Conservation (phyloP, 2,329 filamentous ascomycete genomes). For the Cercospora sp. region DNA sequence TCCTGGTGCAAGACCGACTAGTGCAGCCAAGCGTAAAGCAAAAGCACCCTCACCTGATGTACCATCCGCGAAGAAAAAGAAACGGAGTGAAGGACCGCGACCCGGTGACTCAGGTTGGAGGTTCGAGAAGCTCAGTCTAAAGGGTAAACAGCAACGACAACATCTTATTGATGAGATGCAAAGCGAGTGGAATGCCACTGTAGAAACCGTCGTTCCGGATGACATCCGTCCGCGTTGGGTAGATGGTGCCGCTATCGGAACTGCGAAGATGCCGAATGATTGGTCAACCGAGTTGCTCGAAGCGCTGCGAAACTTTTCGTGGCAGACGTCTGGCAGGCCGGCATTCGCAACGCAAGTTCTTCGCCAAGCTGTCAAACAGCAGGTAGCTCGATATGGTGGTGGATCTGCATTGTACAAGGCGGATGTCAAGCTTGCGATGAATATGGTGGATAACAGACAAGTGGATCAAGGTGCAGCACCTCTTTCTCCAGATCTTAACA, state of each 20-base stretch:
- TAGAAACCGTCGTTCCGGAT: not conserved
- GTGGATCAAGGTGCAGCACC: not conserved
- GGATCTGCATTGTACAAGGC: not conserved
- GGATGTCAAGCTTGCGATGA: not conserved
- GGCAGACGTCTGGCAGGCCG: not conserved
- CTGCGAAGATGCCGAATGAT: not conserved
- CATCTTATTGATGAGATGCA: slow-evolving; percentile 6
- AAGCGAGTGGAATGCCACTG: not conserved
- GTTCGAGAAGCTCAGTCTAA: not conserved
- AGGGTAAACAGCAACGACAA: not conserved
- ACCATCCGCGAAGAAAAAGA: not conserved
- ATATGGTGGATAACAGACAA: not conserved
- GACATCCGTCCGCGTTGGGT: slow-evolving; percentile 3
- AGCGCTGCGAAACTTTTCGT: slow-evolving; percentile 4
- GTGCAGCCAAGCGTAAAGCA: not conserved
- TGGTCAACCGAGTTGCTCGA: not conserved
- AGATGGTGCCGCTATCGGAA: not conserved
- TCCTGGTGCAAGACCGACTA: not conserved
- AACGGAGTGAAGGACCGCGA: not conserved
- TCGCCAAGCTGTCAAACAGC: not conserved
- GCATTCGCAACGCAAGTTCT: not conserved
- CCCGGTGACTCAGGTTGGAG: not conserved
- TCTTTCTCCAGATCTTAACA: not conserved
- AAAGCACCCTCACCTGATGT: not conserved
- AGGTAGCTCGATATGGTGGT: not conserved